A percentile compares a stretch with the other conserved stretches of the same genome.
These are phyloP conservation scores for Tremellales sp. DNA, from an alignment of 1,284 basidiomycete species.

Conservation along the genomic window DNA sequence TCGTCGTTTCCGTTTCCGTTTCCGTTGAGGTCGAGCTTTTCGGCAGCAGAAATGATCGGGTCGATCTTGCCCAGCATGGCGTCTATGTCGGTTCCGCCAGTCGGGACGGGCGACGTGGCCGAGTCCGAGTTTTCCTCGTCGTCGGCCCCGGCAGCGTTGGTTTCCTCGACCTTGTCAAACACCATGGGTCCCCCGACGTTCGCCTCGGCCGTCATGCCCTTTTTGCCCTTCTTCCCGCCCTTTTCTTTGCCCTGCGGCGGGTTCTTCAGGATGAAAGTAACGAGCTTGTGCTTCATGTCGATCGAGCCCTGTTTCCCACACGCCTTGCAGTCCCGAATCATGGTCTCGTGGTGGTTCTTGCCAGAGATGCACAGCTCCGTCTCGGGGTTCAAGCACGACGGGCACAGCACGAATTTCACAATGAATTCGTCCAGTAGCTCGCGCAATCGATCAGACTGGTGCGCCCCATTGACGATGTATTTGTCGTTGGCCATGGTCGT, in stretches of 20 bases:
- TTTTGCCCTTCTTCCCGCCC: constrained; percentile 61
- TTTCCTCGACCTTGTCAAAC: constrained; percentile 40
- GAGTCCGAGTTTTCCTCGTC: constrained; percentile 26
- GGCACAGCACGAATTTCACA: constrained; percentile 96
- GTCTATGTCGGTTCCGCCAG: constrained; percentile 41
- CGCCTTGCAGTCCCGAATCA: constrained; percentile 96
- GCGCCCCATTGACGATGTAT: constrained; percentile 98
- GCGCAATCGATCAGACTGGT: constrained; percentile 85
- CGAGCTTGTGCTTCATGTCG: constrained; percentile 97
- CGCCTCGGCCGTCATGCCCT: constrained; percentile 46
- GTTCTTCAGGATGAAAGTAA: constrained; percentile 96
- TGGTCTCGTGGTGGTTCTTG: constrained; percentile 68
- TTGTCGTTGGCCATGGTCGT: constrained; percentile 93
- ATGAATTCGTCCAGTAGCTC: constrained; percentile 97
- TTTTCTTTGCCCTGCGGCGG: constrained; percentile 74
- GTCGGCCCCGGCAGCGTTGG: constrained; percentile 10
- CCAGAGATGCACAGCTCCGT: constrained; percentile 86
- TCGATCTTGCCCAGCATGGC: constrained; percentile 34
- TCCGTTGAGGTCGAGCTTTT: constrained; percentile 67
- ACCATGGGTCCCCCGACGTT: constrained; percentile 44
- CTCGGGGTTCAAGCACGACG: constrained; percentile 98
- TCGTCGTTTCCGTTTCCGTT: constrained; percentile 68
- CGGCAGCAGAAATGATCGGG: constrained; percentile 73
- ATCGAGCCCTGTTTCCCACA: constrained; percentile 88
- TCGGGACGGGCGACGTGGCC: constrained; percentile 30